phyloP scores from a whole-genome alignment of 1,284 basidiomycete genomes.

The Bondarzewia mesenterica region DNA sequence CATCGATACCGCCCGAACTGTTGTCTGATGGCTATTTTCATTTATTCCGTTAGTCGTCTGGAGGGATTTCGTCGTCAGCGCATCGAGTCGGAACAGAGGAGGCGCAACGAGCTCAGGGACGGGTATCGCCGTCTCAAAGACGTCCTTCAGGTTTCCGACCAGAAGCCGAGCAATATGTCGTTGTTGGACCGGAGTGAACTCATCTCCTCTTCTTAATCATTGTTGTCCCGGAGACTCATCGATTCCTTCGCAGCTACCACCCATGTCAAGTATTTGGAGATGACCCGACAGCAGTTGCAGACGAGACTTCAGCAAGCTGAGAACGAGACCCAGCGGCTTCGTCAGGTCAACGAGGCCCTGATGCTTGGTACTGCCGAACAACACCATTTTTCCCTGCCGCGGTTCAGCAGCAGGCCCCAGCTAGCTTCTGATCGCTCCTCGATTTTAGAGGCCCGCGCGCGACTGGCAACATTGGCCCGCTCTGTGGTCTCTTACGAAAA shows the following conservation, averaged over 20 bases:
- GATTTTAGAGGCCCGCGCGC: conserved; percentile 5
- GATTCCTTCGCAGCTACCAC: conserved; percentile 35
- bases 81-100: conserved; percentile 81
- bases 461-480: not conserved
- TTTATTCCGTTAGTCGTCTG: conserved; percentile 39
- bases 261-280: conserved; percentile 75
- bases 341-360: conserved; percentile 76
- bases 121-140: conserved; percentile 83
- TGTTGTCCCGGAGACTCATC: not conserved
- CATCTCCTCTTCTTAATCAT: not conserved
- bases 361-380: conserved; percentile 76
- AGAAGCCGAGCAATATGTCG: conserved; percentile 83
- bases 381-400: conserved; percentile 48
- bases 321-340: conserved; percentile 66
- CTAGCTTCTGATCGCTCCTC: conserved; percentile 37
- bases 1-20: not conserved
- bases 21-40: not conserved
- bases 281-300: conserved; percentile 65
- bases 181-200: conserved; percentile 63
- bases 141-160: conserved; percentile 75
- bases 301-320: conserved; percentile 66
- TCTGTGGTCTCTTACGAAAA: conserved; percentile 26
- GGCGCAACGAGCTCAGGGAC: conserved; percentile 80
- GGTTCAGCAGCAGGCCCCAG: conserved; percentile 30
- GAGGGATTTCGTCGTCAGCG: conserved; percentile 81